Base-by-base conservation (phyloP, 768 basidiomycete species). In the Boletus reticulatus region DNA sequence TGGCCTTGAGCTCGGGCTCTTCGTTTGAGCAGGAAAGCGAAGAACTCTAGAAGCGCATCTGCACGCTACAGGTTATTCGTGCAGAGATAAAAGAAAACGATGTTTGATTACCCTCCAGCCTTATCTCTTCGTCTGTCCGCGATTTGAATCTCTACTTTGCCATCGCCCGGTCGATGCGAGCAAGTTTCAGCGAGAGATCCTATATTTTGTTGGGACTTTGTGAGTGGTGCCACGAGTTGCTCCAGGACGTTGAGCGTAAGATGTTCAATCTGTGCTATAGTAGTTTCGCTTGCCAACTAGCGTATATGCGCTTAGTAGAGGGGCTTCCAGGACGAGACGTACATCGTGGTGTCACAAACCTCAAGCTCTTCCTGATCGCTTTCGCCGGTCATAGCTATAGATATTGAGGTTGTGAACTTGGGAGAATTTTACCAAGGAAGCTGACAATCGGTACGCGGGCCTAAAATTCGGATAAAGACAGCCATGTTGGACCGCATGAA, bases 21-120 rank as follows among this genome's bases (percentile, higher is more conserved):
- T 73, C 4, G 63, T 61, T 46, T 72, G 71, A 13, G 59, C 64
- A 0, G 82, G 81, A 48, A 74, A 81, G 29, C 57, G 60, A 13
- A 77, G 63, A 13, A 63, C 48, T 16, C 76, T 64, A 19, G 44
- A 59, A 37, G 48, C 43, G 34, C 32, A 49, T 42, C 68, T 66
- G 43, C 44, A 32, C 19, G 6, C 8, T 19, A 19, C 20, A 24
- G 43, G 59, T 32, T 20, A 48, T 24, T 6, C 20, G n/a, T n/a
- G 43, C n/a, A 44, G 41, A 37, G 65, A 31, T 9, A 29, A 10
- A 53, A 29, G 11, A 38, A 31, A 37, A 65, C 12, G 17, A 16
- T 6, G 0, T 6, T 4, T 9, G 12, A n/a, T 55, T 50, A 77
- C 78, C 70, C 68, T 47, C 67, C 66, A 5, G 42, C 19, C 22